Evolutionary conservation across 352 stramenopile genomes (phyloP), one percentile per base, ranked within the genome.

Genomic region (Globisporangium cystogenes): DNA sequence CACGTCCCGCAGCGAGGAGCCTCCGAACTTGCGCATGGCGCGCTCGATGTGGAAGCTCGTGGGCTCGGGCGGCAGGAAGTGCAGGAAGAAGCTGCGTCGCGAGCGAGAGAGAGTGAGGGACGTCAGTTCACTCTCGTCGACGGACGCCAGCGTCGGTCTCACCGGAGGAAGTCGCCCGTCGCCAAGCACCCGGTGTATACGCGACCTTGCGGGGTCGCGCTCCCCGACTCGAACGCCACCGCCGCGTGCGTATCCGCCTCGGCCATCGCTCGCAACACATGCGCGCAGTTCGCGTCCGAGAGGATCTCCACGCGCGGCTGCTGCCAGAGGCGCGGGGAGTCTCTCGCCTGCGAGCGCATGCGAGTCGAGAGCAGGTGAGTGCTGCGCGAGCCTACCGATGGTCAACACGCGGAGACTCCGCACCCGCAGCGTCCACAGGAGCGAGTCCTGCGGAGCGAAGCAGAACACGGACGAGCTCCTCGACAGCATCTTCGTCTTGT

Each of bases 311-410:
- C 37, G 2, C 62, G 60, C 16, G 63, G 43, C 40, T 87, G 65
- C 4, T 55, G 60, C 73, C 75, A 89, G 41, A 82, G 79, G 35
- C 57, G 64, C 1, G 48, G 27, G 20, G 75, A 74, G 42, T 84
- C 65, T 26, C 55, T 55, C 10, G 65, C 71, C 77, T 86, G 43
- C 36, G 11, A n/a, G n/a, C n/a, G n/a, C 27, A 43, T n/a, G 6
- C 31, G 18, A 18, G 18, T 26, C 15, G 18, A 4, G 8, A 14
- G 26, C 1, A 31, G 4, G 26, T 35, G 12, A 49, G 45, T 39
- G 33, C 33, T 14, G 8, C 29, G 3, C 1, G 14, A 11, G 18
- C 4, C 33, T 36, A 4, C 16, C 16, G n/a, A 33, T n/a, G 24
- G n/a, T n/a, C n/a, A 16, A 1, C 18, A 55, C 20, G 4, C 1